Evolutionary conservation across 2,329 filamentous ascomycete species (phyloP).

Genomic region (Domatiomyces globalis): DNA sequence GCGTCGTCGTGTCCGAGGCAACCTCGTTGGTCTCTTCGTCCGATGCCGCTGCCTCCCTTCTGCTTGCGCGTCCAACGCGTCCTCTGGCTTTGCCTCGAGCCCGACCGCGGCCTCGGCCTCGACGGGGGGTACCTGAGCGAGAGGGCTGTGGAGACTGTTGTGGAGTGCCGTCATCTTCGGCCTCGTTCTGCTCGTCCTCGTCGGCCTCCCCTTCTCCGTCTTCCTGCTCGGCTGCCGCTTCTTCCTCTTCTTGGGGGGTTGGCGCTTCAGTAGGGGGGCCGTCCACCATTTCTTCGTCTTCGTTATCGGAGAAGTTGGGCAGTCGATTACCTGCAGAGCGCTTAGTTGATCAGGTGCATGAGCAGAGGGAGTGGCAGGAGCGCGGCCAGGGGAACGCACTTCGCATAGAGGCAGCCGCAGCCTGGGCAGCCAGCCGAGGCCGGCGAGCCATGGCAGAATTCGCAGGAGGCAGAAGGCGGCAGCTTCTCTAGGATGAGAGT

Average conservation of each 20-base stretch:
- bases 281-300: constrained; percentile 34
- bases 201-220: constrained; percentile 16
- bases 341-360: constrained; percentile 1
- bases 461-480: background rate
- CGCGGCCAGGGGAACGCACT: constrained; percentile 12
- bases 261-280: constrained; percentile 22
- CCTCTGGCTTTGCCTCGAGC: constrained; percentile 21
- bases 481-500: background rate
- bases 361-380: background rate
- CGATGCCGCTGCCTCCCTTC: constrained; percentile 71
- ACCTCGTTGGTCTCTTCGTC: constrained; percentile 36
- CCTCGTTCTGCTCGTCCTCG: constrained; percentile 27
- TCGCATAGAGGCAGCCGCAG: constrained; percentile 34
- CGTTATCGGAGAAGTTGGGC: constrained; percentile 28
- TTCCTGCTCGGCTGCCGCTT: constrained; percentile 15
- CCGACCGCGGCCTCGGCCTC: constrained; percentile 40
- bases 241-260: constrained; percentile 23
- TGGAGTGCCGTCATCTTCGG: constrained; percentile 30
- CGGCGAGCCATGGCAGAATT: constrained; percentile 28
- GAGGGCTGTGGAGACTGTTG: constrained; percentile 31
- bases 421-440: constrained; percentile 32
- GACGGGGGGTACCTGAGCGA: constrained; percentile 37
- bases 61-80: constrained; percentile 71
- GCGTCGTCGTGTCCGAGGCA: constrained; percentile 35
- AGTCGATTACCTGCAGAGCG: constrained; percentile 27